Evolutionary conservation across 164 flowering plant genomes (phyloP), one percentile per base, ranked within the genome.

Genomic region (Nymphaea thermarum): DNA sequence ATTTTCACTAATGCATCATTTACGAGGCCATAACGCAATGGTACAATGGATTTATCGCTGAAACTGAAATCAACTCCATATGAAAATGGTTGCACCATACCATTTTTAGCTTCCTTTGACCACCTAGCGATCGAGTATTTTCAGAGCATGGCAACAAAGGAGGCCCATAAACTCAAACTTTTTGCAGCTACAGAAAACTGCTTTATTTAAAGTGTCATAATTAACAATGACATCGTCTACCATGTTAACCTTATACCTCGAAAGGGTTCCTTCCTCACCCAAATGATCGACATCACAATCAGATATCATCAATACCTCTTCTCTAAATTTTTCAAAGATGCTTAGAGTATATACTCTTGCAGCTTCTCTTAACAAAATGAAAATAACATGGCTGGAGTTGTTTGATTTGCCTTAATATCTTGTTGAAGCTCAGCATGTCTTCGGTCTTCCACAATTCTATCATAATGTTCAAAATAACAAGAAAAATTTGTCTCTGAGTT

Each of bases 141-240:
- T 64, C 12, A 45, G 51, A 36, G 43, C 61, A 47, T 36, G 71
- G 12, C 17, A 41, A 51, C 43, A 66, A 11, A 63, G 5, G 42
- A 70, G 47, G 17, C 67, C 66, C 4, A 64, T 7, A 43, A 70
- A 64, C 62, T 70, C 72, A 55, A 70, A 64, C 61, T 53, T 64
- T 43, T 6, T 55, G 43, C 62, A 70, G 12, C 72, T 70, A 51
- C 64, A 70, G n/a, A 14, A 51, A 12, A 70, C 55, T 12, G 51
- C 43, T 3, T 70, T 57, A 16, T 43, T 42, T 65, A 12, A 36
- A 64, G 63, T 18, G 8, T 70, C 61, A 17, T 42, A 63, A 4
- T 45, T 55, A 41, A 70, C 55, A 47, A 47, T 6, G 7, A 47
- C 55, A 7, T 12, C 55, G 7, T 47, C 55, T 47, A 47, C 55